Base-by-base conservation (phyloP, 306 rosid genomes). In the Cercis canadensis region DNA sequence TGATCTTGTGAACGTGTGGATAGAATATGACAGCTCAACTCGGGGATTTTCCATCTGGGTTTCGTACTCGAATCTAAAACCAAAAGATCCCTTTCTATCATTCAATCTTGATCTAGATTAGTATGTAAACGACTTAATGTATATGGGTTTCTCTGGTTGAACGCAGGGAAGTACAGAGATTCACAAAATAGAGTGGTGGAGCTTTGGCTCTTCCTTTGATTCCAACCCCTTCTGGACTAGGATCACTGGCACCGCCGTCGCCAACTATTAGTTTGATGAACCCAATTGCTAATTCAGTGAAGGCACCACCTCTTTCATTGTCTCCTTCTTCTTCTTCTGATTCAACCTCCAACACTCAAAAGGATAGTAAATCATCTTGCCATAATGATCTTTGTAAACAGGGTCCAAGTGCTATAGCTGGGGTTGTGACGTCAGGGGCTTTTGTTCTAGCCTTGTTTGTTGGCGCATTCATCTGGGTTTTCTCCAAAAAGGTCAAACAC, bases 81-180 rank as follows among this genome's bases (percentile, higher is more conserved):
- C 99, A 0, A 72, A 73, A 67, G 87, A 86, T 15, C 96, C 99
- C 10, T 69, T 94, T 13, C 65, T 94, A 71, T 72, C 92, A 2
- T 65, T 79, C 78, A 70, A 21, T 67, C 86, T 94, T 19, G 97
- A 94, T 52, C 90, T 81, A 46, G 92, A 79, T 66, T 82, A 51
- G 82, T 94, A 72, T 40, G 83, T 91, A 43, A 81, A 73, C 57
- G 99, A 94, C 62, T 91, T 94, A 32, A 91, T 91, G 97, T 94
- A 87, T 32, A 97, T 94, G 55, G 99, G 99, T 14, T 94, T 94
- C 65, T 91, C 99, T 43, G 99, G 87, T 50, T 91, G 97, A 9
- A 94, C 99, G 4, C 99, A 94, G 59, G 97, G 97, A 10, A 94
- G 99, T 74, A 94, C 99, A 0, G 99, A 94, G 85, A 71, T 72